phyloP scores from a whole-genome alignment of 2,329 filamentous ascomycete genomes.

The Tolypocladium inflatum region DNA sequence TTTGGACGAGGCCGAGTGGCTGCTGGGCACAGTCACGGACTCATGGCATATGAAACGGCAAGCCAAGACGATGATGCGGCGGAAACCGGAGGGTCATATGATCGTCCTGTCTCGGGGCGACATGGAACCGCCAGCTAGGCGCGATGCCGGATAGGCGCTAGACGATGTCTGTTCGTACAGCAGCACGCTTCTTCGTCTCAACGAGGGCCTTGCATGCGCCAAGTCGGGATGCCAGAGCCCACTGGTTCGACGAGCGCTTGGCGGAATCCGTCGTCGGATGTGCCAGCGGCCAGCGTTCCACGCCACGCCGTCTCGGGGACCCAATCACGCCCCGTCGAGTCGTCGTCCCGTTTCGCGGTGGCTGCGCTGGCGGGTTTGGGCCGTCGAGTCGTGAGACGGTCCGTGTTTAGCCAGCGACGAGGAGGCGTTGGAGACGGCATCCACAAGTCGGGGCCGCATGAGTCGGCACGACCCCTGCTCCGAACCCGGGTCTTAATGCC shows the following conservation, averaged over 20 bases:
- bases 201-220: background rate
- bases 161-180: background rate
- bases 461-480: background rate
- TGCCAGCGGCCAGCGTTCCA: background rate
- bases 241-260: background rate
- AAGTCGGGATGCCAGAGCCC: background rate
- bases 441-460: background rate
- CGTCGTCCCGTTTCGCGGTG: background rate
- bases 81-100: background rate
- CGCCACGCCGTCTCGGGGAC: background rate
- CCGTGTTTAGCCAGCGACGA: background rate
- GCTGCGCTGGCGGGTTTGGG: background rate
- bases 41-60: background rate
- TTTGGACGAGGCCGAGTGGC: background rate
- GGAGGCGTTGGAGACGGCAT: background rate
- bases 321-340: background rate
- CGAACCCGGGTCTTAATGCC: background rate
- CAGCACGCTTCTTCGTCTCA: background rate
- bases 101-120: background rate
- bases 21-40: background rate
- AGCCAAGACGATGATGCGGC: background rate
- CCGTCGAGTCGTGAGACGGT: background rate
- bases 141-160: background rate
- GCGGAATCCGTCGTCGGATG: background rate
- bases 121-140: background rate